These are phyloP conservation scores for Claviceps sp. DNA, from an alignment of 2,329 filamentous ascomycete species.

Conservation along the genomic window DNA sequence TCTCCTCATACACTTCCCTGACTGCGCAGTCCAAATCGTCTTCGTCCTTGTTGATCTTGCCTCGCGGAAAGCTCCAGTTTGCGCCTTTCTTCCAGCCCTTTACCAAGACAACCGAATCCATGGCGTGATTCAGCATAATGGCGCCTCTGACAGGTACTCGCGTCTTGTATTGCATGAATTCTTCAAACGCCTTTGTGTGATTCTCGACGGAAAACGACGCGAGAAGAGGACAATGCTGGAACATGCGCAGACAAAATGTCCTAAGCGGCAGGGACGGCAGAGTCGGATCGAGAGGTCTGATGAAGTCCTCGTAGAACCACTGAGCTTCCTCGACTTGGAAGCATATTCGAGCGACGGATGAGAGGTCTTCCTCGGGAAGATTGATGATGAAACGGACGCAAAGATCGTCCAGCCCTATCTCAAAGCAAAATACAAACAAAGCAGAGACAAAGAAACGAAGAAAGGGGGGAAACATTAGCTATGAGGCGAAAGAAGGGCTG, in stretches of 20 bases:
- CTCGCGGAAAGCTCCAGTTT: slow-evolving; percentile 91
- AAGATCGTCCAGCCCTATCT: slow-evolving; percentile 82
- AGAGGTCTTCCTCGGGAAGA: slow-evolving; percentile 79
- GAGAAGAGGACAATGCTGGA: slow-evolving; percentile 84
- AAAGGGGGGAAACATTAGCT: slow-evolving; percentile 10
- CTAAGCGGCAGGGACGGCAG: slow-evolving; percentile 77
- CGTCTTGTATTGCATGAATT: slow-evolving; percentile 90
- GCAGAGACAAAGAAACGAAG: not conserved
- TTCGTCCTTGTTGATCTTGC: slow-evolving; percentile 97
- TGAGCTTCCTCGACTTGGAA: slow-evolving; percentile 98
- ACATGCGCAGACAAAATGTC: slow-evolving; percentile 78
- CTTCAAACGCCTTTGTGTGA: slow-evolving; percentile 72
- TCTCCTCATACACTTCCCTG: slow-evolving; percentile 92
- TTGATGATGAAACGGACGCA: slow-evolving; percentile 98
- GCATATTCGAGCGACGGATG: slow-evolving; percentile 84
- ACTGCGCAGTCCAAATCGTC: slow-evolving; percentile 87
- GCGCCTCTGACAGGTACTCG: slow-evolving; percentile 87
- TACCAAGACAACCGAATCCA: slow-evolving; percentile 87
- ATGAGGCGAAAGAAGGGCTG: not conserved
- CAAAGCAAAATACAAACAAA: not conserved
- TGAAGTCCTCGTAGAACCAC: slow-evolving; percentile 99
- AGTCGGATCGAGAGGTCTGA: slow-evolving; percentile 73
- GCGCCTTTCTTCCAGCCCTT: slow-evolving; percentile 97
- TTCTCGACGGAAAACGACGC: slow-evolving; percentile 65
- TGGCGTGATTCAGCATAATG: slow-evolving; percentile 82